These are phyloP conservation scores for Inga laurina DNA, from an alignment of 306 rosid species.

Conservation along the genomic window DNA sequence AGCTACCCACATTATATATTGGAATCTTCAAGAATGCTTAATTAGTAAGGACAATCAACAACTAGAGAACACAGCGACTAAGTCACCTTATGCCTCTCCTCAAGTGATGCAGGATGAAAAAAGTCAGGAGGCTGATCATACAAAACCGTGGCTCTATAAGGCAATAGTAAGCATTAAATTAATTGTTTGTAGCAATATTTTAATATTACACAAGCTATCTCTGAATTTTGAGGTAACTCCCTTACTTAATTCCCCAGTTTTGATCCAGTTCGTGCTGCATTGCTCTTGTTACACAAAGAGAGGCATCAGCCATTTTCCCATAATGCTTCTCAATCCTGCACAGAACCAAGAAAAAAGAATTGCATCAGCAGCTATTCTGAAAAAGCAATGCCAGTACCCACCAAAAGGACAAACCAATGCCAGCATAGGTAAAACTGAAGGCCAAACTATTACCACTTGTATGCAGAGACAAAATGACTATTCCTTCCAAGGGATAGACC, in stretches of 20 bases:
- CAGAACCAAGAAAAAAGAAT: conserved; percentile 25
- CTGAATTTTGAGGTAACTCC: conserved; percentile 38
- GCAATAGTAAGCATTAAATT: conserved; percentile 24
- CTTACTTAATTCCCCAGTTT: conserved; percentile 96
- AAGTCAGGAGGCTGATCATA: conserved; percentile 98
- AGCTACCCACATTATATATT: conserved; percentile 29
- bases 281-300: conserved; percentile 89
- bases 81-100: conserved; percentile 83
- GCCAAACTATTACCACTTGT: conserved; percentile 68
- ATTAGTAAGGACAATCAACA: conserved; percentile 14
- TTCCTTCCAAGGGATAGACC: conserved; percentile 86
- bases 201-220: conserved; percentile 25
- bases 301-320: conserved; percentile 92
- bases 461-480: conserved; percentile 71
- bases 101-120: conserved; percentile 74
- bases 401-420: conserved; percentile 11
- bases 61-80: conserved; percentile 19
- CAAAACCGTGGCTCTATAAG: conserved; percentile 59
- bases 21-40: conserved; percentile 23
- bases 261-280: conserved; percentile 98
- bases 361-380: conserved; percentile 22
- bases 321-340: conserved; percentile 82
- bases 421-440: conserved; percentile 31
- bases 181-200: neutral
- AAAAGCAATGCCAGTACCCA: conserved; percentile 27